Base-by-base conservation (phyloP, 2,329 filamentous ascomycete genomes). In the Magnaporthales sp. region DNA sequence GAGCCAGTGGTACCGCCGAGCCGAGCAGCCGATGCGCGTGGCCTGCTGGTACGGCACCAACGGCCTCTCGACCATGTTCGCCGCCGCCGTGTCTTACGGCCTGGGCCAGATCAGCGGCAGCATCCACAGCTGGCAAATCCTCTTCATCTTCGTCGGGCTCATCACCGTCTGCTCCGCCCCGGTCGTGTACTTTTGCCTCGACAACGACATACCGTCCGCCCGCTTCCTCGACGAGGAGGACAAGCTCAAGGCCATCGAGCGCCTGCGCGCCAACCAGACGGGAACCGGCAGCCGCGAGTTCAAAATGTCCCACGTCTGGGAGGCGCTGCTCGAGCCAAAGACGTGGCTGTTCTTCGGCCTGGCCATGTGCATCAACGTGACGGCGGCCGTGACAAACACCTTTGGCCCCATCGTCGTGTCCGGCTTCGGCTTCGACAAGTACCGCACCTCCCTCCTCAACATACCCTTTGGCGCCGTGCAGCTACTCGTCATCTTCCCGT, bases 241-340 rank as follows among this genome's bases (percentile, higher is more conserved):
- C 70, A 86, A 86, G 13, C 74, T 87, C 0, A 81, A 92, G 58
- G 89, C 89, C 0, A 79, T 93, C 29, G 91, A 92, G 69, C 83
- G 91, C 0, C 85, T 94, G 6, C 82, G 90, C 0, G 81, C 86
- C 26, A 94, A 94, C 71, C 87, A 92, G 73, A 91, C 91, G 68
- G 91, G 91, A 0, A 88, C 91, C 19, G 89, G 88, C 1, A 90
- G 86, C 68, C 87, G 87, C 69, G 83, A 90, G 68, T 91, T 89
- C 76, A 90, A 90, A 69, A 80, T 83, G 77, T 81, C 84, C 26
- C 91, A 95, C 69, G 79, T 90, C 1, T 79, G 83, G 19, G 82
- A 86, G 68, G 74, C 78, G 0, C 70, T 79, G 3, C 67, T 80
- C 0, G 83, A 86, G 66, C 77, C 79, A 19, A 84, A 85, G 73